These are phyloP conservation scores for Ogataea hybrid DNA, from an alignment of 1,139 yeast genomes.

Conservation along the genomic window DNA sequence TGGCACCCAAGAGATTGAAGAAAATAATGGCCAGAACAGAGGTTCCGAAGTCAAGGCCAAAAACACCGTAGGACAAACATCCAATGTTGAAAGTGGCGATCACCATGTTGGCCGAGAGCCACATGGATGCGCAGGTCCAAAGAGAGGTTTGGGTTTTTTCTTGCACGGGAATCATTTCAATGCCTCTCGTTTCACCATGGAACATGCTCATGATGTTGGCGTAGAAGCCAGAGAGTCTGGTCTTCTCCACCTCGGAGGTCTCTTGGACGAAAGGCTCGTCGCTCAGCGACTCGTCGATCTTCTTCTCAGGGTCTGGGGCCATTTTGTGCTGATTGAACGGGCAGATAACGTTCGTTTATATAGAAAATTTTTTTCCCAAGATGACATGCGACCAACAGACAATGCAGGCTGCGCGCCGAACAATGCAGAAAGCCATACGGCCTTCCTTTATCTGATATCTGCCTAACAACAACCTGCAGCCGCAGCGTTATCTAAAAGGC, in stretches of 20 bases:
- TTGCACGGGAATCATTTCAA: conserved; percentile 65
- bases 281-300: conserved; percentile 20
- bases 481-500: not conserved
- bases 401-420: not conserved
- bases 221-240: conserved; percentile 17
- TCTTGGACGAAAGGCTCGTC: conserved; percentile 24
- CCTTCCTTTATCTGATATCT: not conserved
- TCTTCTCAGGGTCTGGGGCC: conserved; percentile 23
- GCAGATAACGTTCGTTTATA: not conserved
- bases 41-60: conserved; percentile 40
- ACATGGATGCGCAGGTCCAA: conserved; percentile 79
- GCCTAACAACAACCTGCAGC: not conserved
- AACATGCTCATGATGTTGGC: conserved; percentile 26
- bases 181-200: conserved; percentile 64
- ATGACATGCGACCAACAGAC: not conserved
- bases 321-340: not conserved
- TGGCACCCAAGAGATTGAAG: conserved; percentile 68
- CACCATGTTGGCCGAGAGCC: conserved; percentile 91
- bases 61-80: conserved; percentile 66
- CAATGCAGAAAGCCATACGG: conserved; percentile 3
- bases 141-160: conserved; percentile 63
- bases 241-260: conserved; percentile 20
- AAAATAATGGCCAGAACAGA: conserved; percentile 46
- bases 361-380: not conserved
- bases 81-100: conserved; percentile 83